These are phyloP conservation scores for Lactarius evosmus DNA, from an alignment of 768 basidiomycete genomes.

Conservation along the genomic window DNA sequence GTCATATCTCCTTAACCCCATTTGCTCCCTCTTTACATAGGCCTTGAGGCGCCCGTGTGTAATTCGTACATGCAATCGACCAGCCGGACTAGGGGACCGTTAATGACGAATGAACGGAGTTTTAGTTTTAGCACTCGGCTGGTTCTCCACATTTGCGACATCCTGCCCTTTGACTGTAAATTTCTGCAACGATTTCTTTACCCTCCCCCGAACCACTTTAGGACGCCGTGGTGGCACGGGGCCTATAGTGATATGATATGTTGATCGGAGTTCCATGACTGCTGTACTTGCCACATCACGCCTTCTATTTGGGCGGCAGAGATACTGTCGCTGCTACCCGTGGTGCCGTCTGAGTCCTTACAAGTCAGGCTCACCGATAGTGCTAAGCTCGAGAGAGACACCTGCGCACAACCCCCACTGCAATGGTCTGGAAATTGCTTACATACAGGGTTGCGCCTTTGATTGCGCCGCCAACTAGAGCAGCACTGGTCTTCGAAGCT, in stretches of 20 bases:
- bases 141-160: background rate
- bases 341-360: too few species aligned
- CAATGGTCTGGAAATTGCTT: too few species aligned
- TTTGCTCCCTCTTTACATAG: conserved; percentile 11
- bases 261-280: background rate
- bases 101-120: background rate
- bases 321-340: too few species aligned
- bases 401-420: too few species aligned
- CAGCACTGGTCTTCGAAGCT: too few species aligned
- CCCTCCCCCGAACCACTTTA: background rate
- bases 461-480: too few species aligned
- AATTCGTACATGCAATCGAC: conserved; percentile 33
- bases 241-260: background rate
- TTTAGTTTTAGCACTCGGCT: too few species aligned
- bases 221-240: background rate
- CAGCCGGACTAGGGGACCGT: conserved; percentile 18
- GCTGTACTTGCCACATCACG: background rate
- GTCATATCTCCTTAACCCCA: conserved; percentile 9
- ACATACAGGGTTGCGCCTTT: too few species aligned
- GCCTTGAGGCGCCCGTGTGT: conserved; percentile 32
- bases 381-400: too few species aligned
- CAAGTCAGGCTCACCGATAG: too few species aligned
- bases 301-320: background rate
- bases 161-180: background rate
- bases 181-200: background rate